phyloP scores from a whole-genome alignment of 495 filamentous ascomycete genomes.

The Eremomyces bilateralis region DNA sequence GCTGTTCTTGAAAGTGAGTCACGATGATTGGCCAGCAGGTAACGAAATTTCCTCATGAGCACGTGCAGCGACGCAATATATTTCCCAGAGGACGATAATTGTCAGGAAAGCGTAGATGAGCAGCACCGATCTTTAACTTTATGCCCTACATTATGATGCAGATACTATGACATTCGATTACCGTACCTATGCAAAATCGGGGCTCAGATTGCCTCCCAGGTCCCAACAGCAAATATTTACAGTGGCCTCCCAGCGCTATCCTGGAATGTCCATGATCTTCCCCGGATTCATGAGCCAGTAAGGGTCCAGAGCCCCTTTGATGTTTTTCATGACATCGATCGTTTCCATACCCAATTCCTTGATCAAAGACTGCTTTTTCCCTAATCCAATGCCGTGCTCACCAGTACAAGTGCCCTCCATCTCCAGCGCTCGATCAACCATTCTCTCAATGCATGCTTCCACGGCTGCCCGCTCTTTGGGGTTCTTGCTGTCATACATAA shows the following conservation, averaged over 20 bases:
- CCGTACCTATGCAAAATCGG: no score
- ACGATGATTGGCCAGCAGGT: no score
- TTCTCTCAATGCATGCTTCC: slow-evolving; percentile 60
- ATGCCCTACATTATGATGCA: no score
- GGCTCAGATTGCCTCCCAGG: background rate
- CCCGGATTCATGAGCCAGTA: slow-evolving; percentile 82
- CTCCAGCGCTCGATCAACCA: slow-evolving; percentile 69
- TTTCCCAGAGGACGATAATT: no score
- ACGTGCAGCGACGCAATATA: no score
- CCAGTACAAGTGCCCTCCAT: slow-evolving; percentile 91
- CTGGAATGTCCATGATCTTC: slow-evolving; percentile 26
- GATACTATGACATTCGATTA: no score
- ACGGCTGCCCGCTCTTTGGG: slow-evolving; percentile 47
- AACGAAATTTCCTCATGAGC: no score
- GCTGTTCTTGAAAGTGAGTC: no score
- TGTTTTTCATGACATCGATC: slow-evolving; percentile 61
- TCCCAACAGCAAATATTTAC: no score
- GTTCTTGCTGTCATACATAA: slow-evolving; percentile 55
- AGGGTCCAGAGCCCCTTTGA: slow-evolving; percentile 73
- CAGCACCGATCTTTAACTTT: no score
- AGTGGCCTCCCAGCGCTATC: background rate
- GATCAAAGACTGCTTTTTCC: slow-evolving; percentile 60
- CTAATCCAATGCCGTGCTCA: slow-evolving; percentile 75
- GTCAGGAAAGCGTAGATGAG: no score
- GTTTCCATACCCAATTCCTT: slow-evolving; percentile 70